These are phyloP conservation scores for Leucaena leucocephala DNA, from an alignment of 306 rosid species.

Conservation along the genomic window DNA sequence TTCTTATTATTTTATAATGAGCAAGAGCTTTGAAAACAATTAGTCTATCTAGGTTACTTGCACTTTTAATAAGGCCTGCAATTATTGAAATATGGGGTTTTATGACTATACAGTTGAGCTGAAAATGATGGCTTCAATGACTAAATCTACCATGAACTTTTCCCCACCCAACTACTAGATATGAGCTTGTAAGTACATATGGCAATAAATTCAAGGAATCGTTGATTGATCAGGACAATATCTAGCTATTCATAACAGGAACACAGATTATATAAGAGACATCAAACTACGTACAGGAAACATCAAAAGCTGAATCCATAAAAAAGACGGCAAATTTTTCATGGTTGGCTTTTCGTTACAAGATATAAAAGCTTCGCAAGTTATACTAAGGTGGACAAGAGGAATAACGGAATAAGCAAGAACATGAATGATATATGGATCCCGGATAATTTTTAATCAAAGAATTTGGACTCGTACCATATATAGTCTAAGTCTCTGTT, in stretches of 20 bases:
- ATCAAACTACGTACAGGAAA: constrained; percentile 12
- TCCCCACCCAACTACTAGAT: not conserved
- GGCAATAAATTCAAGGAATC: not conserved
- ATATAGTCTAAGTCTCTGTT: not conserved
- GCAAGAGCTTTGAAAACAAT: not conserved
- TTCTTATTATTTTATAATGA: not conserved
- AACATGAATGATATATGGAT: constrained; percentile 1
- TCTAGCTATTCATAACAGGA: not conserved
- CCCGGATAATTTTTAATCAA: constrained; percentile 28
- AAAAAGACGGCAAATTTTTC: not conserved
- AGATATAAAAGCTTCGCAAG: not conserved
- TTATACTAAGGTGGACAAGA: not conserved
- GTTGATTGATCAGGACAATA: not conserved
- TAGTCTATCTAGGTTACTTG: not conserved
- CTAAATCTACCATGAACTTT: constrained; percentile 22
- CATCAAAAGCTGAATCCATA: constrained; percentile 15
- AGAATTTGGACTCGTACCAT: not conserved
- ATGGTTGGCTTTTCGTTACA: not conserved
- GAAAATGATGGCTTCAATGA: not conserved
- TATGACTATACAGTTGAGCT: not conserved
- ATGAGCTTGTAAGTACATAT: not conserved
- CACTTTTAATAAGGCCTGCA: not conserved
- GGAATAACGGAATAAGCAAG: constrained; percentile 28
- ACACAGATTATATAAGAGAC: constrained; percentile 9
- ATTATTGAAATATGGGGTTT: not conserved